These are phyloP conservation scores for Cryptomeria japonica DNA, from an alignment of 75 land plant species.

Conservation along the genomic window DNA sequence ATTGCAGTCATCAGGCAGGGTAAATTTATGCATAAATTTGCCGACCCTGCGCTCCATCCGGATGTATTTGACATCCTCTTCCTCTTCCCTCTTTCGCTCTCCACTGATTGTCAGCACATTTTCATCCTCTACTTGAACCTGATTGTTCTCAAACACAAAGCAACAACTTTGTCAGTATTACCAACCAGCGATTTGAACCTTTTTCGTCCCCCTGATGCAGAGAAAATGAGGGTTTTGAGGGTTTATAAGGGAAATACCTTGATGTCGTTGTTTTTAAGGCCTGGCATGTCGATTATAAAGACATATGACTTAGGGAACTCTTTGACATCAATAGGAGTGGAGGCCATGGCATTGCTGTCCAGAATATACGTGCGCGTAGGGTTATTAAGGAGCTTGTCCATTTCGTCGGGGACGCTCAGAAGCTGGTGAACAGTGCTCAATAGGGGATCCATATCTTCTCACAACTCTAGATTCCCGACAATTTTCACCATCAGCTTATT, in stretches of 20 bases:
- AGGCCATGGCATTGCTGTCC: conserved; percentile 51
- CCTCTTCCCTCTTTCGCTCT: conserved; percentile 59
- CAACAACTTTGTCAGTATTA: not conserved
- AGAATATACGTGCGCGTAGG: conserved; percentile 29
- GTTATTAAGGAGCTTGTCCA: conserved; percentile 14
- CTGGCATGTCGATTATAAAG: conserved; percentile 65
- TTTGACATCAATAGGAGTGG: conserved; percentile 57
- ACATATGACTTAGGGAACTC: conserved; percentile 55
- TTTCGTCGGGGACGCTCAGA: conserved; percentile 6
- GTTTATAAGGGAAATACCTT: conserved; percentile 23
- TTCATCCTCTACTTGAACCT: conserved; percentile 74
- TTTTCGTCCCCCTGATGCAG: not conserved
- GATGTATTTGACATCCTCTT: conserved; percentile 32
- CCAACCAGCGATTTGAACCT: not conserved
- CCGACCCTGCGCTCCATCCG: conserved; percentile 62
- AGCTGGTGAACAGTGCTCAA: not conserved
- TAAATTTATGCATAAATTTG: conserved; percentile 65
- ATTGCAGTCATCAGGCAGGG: conserved; percentile 58
- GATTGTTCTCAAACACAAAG: not conserved
- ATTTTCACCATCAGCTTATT: no score
- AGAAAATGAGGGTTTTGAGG: not conserved
- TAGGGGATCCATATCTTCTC: conserved; percentile 3
- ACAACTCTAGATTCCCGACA: no score
- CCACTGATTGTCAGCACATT: conserved; percentile 63
- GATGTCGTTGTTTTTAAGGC: conserved; percentile 53